Evolutionary conservation across 2,329 filamentous ascomycete species (phyloP).

Genomic region (Dryadomyces quercus-mongolicae): DNA sequence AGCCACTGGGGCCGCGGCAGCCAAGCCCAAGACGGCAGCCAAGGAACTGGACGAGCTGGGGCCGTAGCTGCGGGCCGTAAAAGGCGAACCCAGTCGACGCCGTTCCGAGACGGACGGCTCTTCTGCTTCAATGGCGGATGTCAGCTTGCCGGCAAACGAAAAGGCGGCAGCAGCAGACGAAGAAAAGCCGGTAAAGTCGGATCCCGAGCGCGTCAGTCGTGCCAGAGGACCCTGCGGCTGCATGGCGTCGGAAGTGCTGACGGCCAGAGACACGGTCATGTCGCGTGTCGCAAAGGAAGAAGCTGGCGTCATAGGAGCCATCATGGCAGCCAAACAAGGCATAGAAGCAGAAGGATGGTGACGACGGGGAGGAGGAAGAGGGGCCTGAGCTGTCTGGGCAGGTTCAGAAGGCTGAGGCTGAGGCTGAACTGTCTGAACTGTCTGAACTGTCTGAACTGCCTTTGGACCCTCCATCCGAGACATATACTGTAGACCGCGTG

Average conservation of each 20-base stretch:
- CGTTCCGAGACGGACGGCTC: conserved; percentile 20
- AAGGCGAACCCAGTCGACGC: conserved; percentile 39
- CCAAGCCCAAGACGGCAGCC: conserved; percentile 24
- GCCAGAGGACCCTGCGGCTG: conserved; percentile 49
- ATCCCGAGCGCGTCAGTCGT: conserved; percentile 35
- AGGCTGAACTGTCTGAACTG: too few species aligned
- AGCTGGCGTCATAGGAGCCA: conserved; percentile 22
- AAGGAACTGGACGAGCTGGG: conserved; percentile 44
- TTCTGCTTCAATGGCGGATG: conserved; percentile 7
- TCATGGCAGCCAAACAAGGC: conserved; percentile 9
- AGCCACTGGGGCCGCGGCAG: conserved; percentile 24
- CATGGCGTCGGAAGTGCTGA: conserved; percentile 55
- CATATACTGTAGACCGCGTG: conserved; percentile 31
- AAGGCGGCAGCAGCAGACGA: not conserved
- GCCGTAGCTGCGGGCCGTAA: conserved; percentile 46
- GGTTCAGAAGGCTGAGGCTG: conserved; percentile 7
- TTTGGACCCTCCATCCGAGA: conserved; percentile 42
- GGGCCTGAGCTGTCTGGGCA: not conserved
- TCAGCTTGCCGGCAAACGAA: conserved; percentile 2
- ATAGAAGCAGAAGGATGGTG: not conserved
- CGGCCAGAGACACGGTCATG: conserved; percentile 45
- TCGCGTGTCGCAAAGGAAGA: conserved; percentile 47
- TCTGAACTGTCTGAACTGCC: conserved; percentile 37
- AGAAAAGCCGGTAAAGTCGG: not conserved
- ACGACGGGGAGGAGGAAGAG: not conserved